Evolutionary conservation across 768 basidiomycete species (phyloP), one percentile per base, ranked within the genome.

Genomic region (Daedaleopsis sinensis): DNA sequence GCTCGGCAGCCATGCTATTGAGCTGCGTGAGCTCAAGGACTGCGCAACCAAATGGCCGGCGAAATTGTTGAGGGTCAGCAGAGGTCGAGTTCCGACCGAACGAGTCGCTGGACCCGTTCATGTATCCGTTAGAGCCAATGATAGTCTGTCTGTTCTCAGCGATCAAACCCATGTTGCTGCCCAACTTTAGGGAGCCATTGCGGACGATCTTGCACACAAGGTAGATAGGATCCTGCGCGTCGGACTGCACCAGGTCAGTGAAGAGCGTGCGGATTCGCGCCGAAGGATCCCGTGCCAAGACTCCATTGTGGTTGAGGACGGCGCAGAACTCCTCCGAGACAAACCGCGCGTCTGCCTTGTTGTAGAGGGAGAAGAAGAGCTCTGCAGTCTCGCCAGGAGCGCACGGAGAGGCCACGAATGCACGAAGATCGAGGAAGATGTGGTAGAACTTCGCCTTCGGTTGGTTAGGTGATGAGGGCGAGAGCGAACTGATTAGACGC

Each of bases 11-110:
- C 78, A 92, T 85, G 69, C 84, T 86, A 65, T 77, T 81, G 56
- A 95, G 75, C 67, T 93, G 90, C 0, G 86, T 85, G 42, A 98
- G 75, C 68, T 97, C 93, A 56, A 98, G 76, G 11, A 97, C 89
- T 2, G 96, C 96, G 70, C 94, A 97, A n/a, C 95, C 96, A 70
- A 98, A 94, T 0, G 96, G 96, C 53, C 96, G 79, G 39, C 96
- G 84, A 68, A 90, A 90, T 57, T 84, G 82, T 24, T 74, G 64
- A n/a, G 68, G 58, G 11, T 84, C 84, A 24, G 47, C 63, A 52
- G 44, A 70, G 37, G 48, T 54, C 23, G 58, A 59, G 63, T 71
- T 67, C 49, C 69, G 54, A 24, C 69, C 35, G 44, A n/a, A 27
- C 43, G 44, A 13, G 39, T 61, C 56, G 10, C 27, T 55, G 38